Conservation (phyloP, 495 filamentous ascomycete genomes). For the Pyronema omphalodes region DNA sequence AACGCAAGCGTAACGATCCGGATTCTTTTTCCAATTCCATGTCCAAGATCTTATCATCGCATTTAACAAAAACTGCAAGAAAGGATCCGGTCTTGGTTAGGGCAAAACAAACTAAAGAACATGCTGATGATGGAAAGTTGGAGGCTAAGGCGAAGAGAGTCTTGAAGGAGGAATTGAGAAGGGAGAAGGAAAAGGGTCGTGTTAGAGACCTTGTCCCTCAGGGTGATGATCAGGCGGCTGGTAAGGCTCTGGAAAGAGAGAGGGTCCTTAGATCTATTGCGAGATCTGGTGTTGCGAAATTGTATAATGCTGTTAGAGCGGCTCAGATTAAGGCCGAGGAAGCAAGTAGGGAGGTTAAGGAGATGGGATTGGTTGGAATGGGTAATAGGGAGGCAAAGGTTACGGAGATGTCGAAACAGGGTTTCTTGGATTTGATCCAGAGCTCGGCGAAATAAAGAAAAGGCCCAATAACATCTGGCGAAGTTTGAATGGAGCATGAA, state of each 20-base stretch:
- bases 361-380: conserved; percentile 40
- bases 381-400: conserved; percentile 27
- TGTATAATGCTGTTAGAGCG: conserved; percentile 87
- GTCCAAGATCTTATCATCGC: conserved; percentile 71
- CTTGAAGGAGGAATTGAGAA: conserved; percentile 61
- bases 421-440: conserved; percentile 74
- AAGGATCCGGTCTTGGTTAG: conserved; percentile 78
- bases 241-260: conserved; percentile 52
- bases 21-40: conserved; percentile 78
- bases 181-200: conserved; percentile 67
- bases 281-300: conserved; percentile 25
- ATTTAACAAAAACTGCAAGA: conserved; percentile 60
- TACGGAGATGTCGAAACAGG: conserved; percentile 89
- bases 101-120: conserved; percentile 45
- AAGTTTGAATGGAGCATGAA: too few species aligned
- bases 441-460: conserved; percentile 14
- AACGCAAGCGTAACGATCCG: conserved; percentile 62
- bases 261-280: conserved; percentile 29
- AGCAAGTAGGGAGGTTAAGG: conserved; percentile 15
- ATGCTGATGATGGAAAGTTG: conserved; percentile 52
- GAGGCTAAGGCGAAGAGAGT: conserved; percentile 62
- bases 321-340: conserved; percentile 47
- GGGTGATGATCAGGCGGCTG: conserved; percentile 26
- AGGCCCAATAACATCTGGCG: background rate
- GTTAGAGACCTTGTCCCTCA: conserved; percentile 59